A percentile compares a stretch with the other conserved stretches of the same genome.
Conservation (phyloP, 1,139 yeast genomes). For the Saccharomyces pastorianus region DNA sequence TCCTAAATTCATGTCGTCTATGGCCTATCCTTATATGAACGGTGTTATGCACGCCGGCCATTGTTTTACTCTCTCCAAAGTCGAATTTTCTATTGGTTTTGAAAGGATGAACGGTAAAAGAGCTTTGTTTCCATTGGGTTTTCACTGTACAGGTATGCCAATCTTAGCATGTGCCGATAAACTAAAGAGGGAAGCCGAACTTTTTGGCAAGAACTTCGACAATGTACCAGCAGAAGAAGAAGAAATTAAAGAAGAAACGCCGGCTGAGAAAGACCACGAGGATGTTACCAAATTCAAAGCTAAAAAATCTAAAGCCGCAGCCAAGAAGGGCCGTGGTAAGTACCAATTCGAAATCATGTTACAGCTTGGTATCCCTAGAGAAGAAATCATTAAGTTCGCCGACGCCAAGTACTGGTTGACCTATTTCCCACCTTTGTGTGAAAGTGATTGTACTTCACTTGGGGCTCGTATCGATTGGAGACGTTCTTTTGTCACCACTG, state of each 20-base stretch:
- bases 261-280: conserved; percentile 40
- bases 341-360: conserved; percentile 94
- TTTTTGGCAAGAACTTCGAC: conserved; percentile 76
- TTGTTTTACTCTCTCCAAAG: conserved; percentile 89
- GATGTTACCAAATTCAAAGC: conserved; percentile 88
- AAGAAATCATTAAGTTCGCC: conserved; percentile 79
- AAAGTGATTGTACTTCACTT: conserved; percentile 67
- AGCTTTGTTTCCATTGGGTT: conserved; percentile 92
- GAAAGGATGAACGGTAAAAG: conserved; percentile 92
- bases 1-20: conserved; percentile 85
- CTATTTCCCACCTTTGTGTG: conserved; percentile 85
- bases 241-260: conserved; percentile 38
- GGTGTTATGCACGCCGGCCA: conserved; percentile 98
- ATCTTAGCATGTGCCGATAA: conserved; percentile 96
- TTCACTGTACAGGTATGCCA: conserved; percentile 99
- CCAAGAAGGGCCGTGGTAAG: conserved; percentile 89
- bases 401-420: conserved; percentile 84
- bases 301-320: conserved; percentile 85
- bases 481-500: conserved; percentile 92
- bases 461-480: conserved; percentile 99
- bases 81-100: conserved; percentile 86
- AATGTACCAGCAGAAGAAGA: conserved; percentile 53
- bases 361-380: conserved; percentile 78
- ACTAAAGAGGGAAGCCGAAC: conserved; percentile 82
- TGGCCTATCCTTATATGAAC: conserved; percentile 99